Evolutionary conservation across 345 rosid genomes (phyloP).

Genomic region (Toxicodendron radicans): DNA sequence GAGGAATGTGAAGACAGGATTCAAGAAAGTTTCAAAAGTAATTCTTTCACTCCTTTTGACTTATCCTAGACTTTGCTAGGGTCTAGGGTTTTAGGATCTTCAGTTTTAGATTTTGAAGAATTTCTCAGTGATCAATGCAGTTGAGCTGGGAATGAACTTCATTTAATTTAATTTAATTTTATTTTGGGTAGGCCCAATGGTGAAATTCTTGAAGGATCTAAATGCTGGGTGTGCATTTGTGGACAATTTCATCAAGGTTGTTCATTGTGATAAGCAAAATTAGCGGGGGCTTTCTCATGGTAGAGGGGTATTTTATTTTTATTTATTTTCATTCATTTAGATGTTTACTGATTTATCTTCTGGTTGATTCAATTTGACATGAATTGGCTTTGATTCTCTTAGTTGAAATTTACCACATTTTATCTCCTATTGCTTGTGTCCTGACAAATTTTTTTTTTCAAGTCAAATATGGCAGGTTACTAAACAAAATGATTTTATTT

Average conservation of each 20-base stretch:
- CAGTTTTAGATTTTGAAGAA: not conserved
- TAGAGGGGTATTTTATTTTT: constrained; percentile 49
- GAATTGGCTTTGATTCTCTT: constrained; percentile 3
- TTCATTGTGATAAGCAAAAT: constrained; percentile 50
- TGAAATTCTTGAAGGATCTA: constrained; percentile 78
- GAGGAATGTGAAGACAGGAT: constrained; percentile 53
- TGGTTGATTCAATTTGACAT: not conserved
- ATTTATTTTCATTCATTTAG: not conserved
- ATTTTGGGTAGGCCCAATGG: constrained; percentile 59
- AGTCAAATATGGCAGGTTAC: not conserved
- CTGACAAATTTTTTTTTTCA: not conserved
- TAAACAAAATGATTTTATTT: not conserved
- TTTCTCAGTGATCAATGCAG: not conserved
- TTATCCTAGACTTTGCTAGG: not conserved
- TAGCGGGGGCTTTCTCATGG: constrained; percentile 70
- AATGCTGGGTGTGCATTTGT: constrained; percentile 77
- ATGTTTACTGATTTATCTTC: not conserved
- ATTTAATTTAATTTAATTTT: constrained; percentile 14
- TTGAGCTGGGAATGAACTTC: not conserved
- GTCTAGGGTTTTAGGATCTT: constrained; percentile 29
- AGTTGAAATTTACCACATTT: not conserved
- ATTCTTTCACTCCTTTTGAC: not conserved
- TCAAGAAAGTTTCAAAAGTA: constrained; percentile 55
- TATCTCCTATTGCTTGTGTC: not conserved
- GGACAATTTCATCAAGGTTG: constrained; percentile 74